Base-by-base conservation (phyloP, 345 rosid genomes). In the Noccaea caerulescens region DNA sequence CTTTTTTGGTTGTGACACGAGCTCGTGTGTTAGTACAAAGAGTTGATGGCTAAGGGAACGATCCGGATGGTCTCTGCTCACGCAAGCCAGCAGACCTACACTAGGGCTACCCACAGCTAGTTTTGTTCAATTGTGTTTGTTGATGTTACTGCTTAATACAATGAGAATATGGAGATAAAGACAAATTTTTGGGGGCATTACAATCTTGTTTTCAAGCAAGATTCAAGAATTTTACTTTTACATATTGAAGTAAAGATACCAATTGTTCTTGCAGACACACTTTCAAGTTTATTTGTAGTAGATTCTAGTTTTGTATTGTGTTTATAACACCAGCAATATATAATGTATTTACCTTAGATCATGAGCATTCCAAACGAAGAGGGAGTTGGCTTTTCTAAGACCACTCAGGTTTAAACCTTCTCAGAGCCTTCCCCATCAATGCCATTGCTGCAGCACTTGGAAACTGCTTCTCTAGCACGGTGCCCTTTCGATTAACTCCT, bases 361-460 rank as follows among this genome's bases (percentile, higher is more conserved):
- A 34, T 50, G 47, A 18, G 80, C 73, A 61, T 80, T 84, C 95
- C 97, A 87, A 33, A 88, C 80, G 7, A 82, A 52, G 37, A 68
- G 73, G 16, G 89, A 69, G 14, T 85, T 92, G 27, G 46, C 67
- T 23, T 79, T 84, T 78, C 71, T 79, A 53, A 74, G 70, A 56
- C 81, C 83, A 39, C 79, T 78, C 0, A 87, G 83, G 32, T 25
- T 79, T 62, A 83, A 81, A 58, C 86, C 58, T 52, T 30, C 38
- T 81, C 72, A 86, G 79, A 62, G 88, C 86, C 79, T 82, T 91
- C 36, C 90, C 90, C 94, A 91, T 81, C 83, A 93, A 44, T 30
- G 93, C 96, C 98, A 91, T 89, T 43, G 98, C 98, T 68, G 88
- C 94, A 68, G 84, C 53, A 79, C 97, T 91, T 11, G 98, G 96